Conservation (phyloP, 306 rosid species). For the Sophora flavescens region DNA sequence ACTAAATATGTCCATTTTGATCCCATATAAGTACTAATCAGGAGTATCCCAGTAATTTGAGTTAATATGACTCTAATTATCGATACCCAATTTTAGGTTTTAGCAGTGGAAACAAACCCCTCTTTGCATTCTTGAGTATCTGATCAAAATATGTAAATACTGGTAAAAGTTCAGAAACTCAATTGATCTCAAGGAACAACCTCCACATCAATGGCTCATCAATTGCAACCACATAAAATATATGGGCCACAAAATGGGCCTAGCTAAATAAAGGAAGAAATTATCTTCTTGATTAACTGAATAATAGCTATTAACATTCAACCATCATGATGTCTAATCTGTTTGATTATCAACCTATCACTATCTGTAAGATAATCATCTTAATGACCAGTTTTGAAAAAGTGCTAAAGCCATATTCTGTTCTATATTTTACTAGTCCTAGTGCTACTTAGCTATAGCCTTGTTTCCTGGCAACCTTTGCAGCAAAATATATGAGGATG, state of each 20-base stretch:
- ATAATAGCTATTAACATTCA: slow-evolving; percentile 55
- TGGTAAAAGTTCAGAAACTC: slow-evolving; percentile 33
- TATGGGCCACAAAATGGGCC: slow-evolving; percentile 71
- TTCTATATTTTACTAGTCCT: slow-evolving; percentile 33
- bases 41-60: background rate
- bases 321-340: slow-evolving; percentile 51
- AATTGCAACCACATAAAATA: slow-evolving; percentile 58
- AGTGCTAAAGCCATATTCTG: slow-evolving; percentile 37
- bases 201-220: slow-evolving; percentile 55
- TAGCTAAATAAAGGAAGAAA: slow-evolving; percentile 52
- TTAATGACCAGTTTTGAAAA: slow-evolving; percentile 39
- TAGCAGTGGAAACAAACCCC: slow-evolving; percentile 11
- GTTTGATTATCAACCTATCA: slow-evolving; percentile 56
- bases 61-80: background rate
- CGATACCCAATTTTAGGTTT: slow-evolving; percentile 4
- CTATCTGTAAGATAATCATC: slow-evolving; percentile 47
- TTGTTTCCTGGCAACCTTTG: slow-evolving; percentile 40
- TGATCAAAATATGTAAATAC: slow-evolving; percentile 35
- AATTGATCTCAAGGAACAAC: slow-evolving; percentile 30
- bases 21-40: slow-evolving; percentile 26
- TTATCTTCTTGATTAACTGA: slow-evolving; percentile 50
- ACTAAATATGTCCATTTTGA: slow-evolving; percentile 42
- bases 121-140: slow-evolving; percentile 26
- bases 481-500: slow-evolving; percentile 31
- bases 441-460: slow-evolving; percentile 34